Conservation (phyloP, 106 monocot genomes). For the Dendrobium huoshanense region DNA sequence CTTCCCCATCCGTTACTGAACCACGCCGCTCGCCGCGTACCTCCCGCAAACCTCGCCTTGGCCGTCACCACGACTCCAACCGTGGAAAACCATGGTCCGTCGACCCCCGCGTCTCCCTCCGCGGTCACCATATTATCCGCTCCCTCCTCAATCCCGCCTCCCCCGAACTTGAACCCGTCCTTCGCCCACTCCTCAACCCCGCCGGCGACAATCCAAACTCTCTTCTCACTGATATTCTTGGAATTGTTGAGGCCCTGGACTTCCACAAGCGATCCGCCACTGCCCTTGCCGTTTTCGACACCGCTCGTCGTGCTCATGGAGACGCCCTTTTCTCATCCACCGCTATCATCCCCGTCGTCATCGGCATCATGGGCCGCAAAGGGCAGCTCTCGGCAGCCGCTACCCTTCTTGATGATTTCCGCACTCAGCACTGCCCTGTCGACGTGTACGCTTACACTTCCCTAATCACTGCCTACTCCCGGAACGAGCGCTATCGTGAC, state of each 20-base stretch:
- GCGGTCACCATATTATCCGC: slow-evolving; percentile 34
- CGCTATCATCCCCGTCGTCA: slow-evolving; percentile 39
- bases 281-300: slow-evolving; percentile 56
- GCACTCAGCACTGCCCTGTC: slow-evolving; percentile 9
- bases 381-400: slow-evolving; percentile 42
- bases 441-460: slow-evolving; percentile 82
- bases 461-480: slow-evolving; percentile 58
- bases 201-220: slow-evolving; percentile 13
- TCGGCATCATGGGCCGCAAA: slow-evolving; percentile 52
- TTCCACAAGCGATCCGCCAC: slow-evolving; percentile 28
- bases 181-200: slow-evolving; percentile 7
- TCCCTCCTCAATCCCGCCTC: slow-evolving; percentile 16
- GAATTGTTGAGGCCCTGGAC: slow-evolving; percentile 28
- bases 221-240: not conserved
- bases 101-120: slow-evolving; percentile 34
- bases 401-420: slow-evolving; percentile 24
- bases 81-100: slow-evolving; percentile 59
- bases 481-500: slow-evolving; percentile 43
- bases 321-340: slow-evolving; percentile 28
- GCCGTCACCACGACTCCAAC: slow-evolving; percentile 50
- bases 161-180: slow-evolving; percentile 21
- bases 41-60: slow-evolving; percentile 60
- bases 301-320: slow-evolving; percentile 31
- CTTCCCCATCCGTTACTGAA: not conserved
- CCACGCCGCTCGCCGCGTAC: slow-evolving; percentile 11